Base-by-base conservation (phyloP, 2,329 filamentous ascomycete genomes). In the Tolypocladium paradoxum region DNA sequence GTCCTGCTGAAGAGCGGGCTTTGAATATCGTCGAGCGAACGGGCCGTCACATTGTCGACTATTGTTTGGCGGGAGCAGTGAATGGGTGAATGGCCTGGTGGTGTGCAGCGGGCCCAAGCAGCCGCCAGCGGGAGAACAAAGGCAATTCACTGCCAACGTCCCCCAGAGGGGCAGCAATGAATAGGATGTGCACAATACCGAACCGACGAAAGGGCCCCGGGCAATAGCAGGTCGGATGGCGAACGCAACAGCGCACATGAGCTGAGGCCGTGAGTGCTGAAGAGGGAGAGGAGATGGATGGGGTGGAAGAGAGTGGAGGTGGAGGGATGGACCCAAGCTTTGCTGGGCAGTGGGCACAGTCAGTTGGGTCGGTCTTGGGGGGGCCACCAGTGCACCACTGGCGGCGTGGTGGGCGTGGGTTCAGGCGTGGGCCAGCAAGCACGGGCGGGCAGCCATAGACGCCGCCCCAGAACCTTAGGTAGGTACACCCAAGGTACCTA, bases 101-200 rank as follows among this genome's bases (percentile, higher is more conserved):
- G 49, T 34, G 20, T n/a, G 40, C 43, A 38, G 38, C 37, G 20
- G 37, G 40, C 9, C 37, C 18, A 46, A 38, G 31, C 31, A 36
- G 38, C 48, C 34, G 37, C 49, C 48, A 46, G 50, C 48, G 43
- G 38, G 43, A 48, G 38, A 53, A 58, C 50, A 56, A 55, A 59
- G 54, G 56, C 51, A 51, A 57, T 53, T 53, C 54, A 56, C 58
- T 53, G 55, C 55, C 53, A 48, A 53, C 49, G 54, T 38, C 51
- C 52, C 54, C 56, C 57, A 55, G 52, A 55, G 57, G 59, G 59
- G 55, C 54, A 60, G 54, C 59, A 56, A 55, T 56, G 53, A 57
- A 52, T 54, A 14, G 22, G 40, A 49, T 50, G 37, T 49, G 48
- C 57, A 46, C 56, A 58, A 53, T 54, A 48, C 34, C 62, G 52